Percentiles rank a stretch among this genome's conserved stretches.
Conservation (phyloP, 2,329 filamentous ascomycete species). For the Rhytidhysteron rufulum region DNA sequence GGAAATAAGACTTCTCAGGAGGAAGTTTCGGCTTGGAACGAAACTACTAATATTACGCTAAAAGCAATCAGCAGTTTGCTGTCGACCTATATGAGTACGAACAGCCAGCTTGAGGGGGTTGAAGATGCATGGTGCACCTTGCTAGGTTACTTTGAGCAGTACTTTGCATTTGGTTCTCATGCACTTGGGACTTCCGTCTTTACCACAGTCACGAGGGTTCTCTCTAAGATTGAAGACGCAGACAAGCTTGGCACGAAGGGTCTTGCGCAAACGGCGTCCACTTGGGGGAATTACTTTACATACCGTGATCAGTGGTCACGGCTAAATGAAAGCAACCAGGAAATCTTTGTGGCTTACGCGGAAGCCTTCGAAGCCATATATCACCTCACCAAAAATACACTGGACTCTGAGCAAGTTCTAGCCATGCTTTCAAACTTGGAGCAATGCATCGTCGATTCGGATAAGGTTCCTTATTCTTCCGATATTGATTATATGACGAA, state of each 20-base stretch:
- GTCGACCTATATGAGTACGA: conserved; percentile 69
- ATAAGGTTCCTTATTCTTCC: conserved; percentile 62
- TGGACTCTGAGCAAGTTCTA: conserved; percentile 60
- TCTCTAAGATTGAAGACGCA: conserved; percentile 27
- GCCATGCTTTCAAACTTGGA: conserved; percentile 70
- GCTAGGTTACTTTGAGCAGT: conserved; percentile 61
- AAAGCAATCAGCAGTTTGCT: conserved; percentile 52
- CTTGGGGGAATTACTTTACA: conserved; percentile 33
- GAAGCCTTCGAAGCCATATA: conserved; percentile 74
- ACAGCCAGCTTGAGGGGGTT: conserved; percentile 65
- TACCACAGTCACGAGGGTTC: conserved; percentile 34
- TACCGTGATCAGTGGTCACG: conserved; percentile 18
- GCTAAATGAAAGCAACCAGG: conserved; percentile 58
- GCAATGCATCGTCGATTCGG: conserved; percentile 67
- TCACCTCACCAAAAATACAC: conserved; percentile 61
- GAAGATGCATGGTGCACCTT: conserved; percentile 72
- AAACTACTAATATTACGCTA: conserved; percentile 37
- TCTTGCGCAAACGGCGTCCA: conserved; percentile 27
- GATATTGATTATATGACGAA: conserved; percentile 72
- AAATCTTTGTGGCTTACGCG: conserved; percentile 81
- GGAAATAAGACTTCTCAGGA: conserved; percentile 12
- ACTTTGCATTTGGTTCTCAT: conserved; percentile 38
- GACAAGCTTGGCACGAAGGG: conserved; percentile 18
- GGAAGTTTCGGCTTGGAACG: conserved; percentile 31
- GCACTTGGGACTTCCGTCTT: conserved; percentile 42